Evolutionary conservation across 1,139 yeast species (phyloP).

Genomic region (Sugiyamaella xylanicola): DNA sequence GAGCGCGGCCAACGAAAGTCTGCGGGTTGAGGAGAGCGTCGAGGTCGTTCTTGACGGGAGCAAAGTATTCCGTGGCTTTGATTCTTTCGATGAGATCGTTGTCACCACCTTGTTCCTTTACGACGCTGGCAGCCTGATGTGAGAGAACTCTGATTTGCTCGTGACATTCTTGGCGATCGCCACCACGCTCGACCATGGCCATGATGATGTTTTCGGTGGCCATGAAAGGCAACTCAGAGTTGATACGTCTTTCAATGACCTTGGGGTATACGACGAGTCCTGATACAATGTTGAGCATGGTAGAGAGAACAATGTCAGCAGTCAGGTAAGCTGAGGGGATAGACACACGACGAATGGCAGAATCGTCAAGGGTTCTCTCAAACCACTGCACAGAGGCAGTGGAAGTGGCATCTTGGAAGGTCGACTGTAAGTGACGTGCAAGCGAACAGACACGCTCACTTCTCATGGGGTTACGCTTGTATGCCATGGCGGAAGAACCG

Average conservation of each 20-base stretch:
- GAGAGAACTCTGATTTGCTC: constrained; percentile 96
- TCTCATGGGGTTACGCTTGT: constrained; percentile 99
- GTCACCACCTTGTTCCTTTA: constrained; percentile 98
- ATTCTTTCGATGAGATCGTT: constrained; percentile 93
- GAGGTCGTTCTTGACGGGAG: constrained; percentile 85
- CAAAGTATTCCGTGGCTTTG: constrained; percentile 75
- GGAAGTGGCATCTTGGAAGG: constrained; percentile 89
- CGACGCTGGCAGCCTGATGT: constrained; percentile 97
- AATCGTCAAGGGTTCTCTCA: constrained; percentile 97
- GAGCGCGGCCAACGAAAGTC: constrained; percentile 98
- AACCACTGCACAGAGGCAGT: constrained; percentile 99
- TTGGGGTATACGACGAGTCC: constrained; percentile 98
- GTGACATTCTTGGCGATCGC: constrained; percentile 97
- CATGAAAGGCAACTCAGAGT: constrained; percentile 96
- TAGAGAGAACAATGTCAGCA: constrained; percentile 88
- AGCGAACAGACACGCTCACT: constrained; percentile 98
- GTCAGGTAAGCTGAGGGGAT: constrained; percentile 96
- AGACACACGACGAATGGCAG: constrained; percentile 96
- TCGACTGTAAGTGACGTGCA: constrained; percentile 90
- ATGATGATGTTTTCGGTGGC: constrained; percentile 98
- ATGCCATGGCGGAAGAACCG: constrained; percentile 99
- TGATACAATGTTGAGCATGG: constrained; percentile 86
- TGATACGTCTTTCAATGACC: constrained; percentile 96
- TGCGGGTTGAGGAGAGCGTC: constrained; percentile 82
- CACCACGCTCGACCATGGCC: constrained; percentile 99